Base-by-base conservation (phyloP, 2,329 filamentous ascomycete genomes). In the Aspergillus sp. region DNA sequence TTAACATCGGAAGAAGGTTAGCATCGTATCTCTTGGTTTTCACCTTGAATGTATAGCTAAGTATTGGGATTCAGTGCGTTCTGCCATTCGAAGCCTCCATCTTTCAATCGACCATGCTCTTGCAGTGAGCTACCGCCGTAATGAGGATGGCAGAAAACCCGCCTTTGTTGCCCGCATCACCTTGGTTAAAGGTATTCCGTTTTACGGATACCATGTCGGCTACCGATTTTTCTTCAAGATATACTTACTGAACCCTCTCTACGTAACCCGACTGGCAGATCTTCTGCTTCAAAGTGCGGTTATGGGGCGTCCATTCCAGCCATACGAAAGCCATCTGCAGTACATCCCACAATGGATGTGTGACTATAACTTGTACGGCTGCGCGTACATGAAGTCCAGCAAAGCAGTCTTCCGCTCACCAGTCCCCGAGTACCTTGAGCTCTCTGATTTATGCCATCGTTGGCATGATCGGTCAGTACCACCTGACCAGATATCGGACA, bases 321-420 rank as follows among this genome's bases (percentile, higher is more conserved):
- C 93, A 0, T 94, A 93, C 61, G 93, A 98, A 68, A 89, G 87
- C 12, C 94, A 98, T 64, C 67, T 97, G 51, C 88, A 95, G 61
- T 97, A 90, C 63, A 71, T 96, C 6, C 76, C 93, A 7, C 94
- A 98, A 68, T 98, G 94, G 80, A 97, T 98, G 93, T 86, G 85
- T 53, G 94, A 98, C 65, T 98, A 94, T 73, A 98, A 96, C 62
- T 73, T 98, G 55, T 97, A 94, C 64, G 94, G 94, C 5, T 98
- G 93, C 62, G 84, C 82, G 47, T 94, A 91, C 58, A 81, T 97
- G 53, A 80, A 91, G 48, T 85, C 82, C 43, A 73, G 73, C 7
- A 86, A 81, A 52, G 80, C 83, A 1, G 75, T 71, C 29, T 96
- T 95, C 61, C 81, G 93, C 46, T 74, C 75, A 2, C 89, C 89